Base-by-base conservation (phyloP, 345 rosid genomes). In the Gossypium bickii region DNA sequence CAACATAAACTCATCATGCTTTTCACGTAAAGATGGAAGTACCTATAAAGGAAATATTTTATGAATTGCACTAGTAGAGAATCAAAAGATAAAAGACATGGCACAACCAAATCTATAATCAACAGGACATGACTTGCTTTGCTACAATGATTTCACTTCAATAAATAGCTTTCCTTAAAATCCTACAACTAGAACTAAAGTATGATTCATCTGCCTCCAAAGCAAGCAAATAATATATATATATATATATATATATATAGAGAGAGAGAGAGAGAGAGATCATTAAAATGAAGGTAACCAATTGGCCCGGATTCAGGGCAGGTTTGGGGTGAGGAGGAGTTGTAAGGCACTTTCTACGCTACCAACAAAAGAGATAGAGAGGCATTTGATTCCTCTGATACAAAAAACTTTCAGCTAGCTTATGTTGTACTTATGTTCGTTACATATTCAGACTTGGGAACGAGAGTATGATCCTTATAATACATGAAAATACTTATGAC, bases 1-100 rank as follows among this genome's bases (percentile, higher is more conserved):
- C 73, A 88, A 49, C 85, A 88, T 70, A 78, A 83, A 81, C 81
- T 83, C 89, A 4, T 80, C 83, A 72, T 74, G 82, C 71, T 86
- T 86, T 66, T 77, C 82, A 69, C 69, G 73, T 17, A 88, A 64
- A 45, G 86, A 79, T 48, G 87, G 92, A 62, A 88, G 76, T 48
- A 84, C 82, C 78, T 76, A 29, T n/a, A 63, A 52, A 22, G 4
- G 65, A 22, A 22, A 72, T 22, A 57, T 56, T 71, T 16, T 13
- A 48, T 22, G 6, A 24, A 68, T 7, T 68, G 13, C 7, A 3
- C 7, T 7, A 51, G 4, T 18, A 45, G 24, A 45, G 72, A 68
- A 48, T 24, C 3, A 47, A 67, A 63, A 17, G 1, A 3, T 22
- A 17, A 38, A 38, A 64, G 69, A 38, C 11, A 64, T n/a, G 43